Base-by-base conservation (phyloP, 2,329 filamentous ascomycete genomes). In the Penicillium sp. region DNA sequence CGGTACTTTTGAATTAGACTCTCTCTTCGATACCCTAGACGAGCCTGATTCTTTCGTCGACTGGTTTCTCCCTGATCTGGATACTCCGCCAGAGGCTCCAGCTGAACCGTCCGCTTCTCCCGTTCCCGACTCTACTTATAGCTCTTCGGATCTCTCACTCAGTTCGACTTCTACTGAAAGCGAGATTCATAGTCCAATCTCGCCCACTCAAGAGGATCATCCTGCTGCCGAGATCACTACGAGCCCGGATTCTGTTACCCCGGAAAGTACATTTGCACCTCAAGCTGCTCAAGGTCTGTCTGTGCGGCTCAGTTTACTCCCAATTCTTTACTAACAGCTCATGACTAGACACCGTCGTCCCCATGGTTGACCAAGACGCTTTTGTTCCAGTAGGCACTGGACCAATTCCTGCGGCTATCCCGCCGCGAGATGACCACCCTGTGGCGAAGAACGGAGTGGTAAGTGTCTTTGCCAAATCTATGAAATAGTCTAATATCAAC, bases 321-420 rank as follows among this genome's bases (percentile, higher is more conserved):
- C 11, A 15, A 46, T 44, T 13, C 15, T 23, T 38, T 15, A 11
- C 53, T 56, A 35, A 56, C 53, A 46, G 8, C 4, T 31, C 17
- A 30, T 45, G 46, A 15, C 21, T 46, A 67, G 64, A 44, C 30
- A 31, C 59, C 8, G 30, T 50, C 8, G 26, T 50, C 31, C 51
- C 64, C 23, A 79, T 79, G 76, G 62, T 26, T 19, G 67, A 67
- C 41, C 78, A 82, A 64, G 73, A 82, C 66, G 71, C 80, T 17
- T 82, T 82, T 65, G 57, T 74, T 44, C 78, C 80, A 5, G 69
- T 82, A 53, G 74, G 73, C 26, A 74, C 75, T 51, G 76, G 73
- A 21, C 67, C 73, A 17, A 72, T 79, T 41, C 79, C 79, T 3
- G 59, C 66, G 11, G 79, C 72, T 35, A 79, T 82, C 58, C 63